Conservation (phyloP, 2,329 filamentous ascomycete genomes). For the Colletotrichum sp. region DNA sequence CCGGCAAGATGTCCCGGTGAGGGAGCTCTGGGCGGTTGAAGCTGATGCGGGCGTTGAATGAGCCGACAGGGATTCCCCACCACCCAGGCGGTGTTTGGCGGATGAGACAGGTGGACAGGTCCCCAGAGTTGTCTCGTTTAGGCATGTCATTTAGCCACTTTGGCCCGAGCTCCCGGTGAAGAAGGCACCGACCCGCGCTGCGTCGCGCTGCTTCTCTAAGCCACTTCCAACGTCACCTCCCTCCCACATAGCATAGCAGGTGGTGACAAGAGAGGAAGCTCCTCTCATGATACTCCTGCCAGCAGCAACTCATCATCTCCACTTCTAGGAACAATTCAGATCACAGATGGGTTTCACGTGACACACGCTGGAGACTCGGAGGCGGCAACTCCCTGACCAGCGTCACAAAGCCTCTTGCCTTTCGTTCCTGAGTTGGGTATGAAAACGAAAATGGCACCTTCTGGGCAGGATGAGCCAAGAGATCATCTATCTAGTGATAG, state of each 20-base stretch:
- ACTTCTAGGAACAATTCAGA: neutral
- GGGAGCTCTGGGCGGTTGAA: slow-evolving; percentile 14
- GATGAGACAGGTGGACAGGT: neutral
- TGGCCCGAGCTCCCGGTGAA: neutral
- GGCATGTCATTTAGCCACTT: slow-evolving; percentile 1
- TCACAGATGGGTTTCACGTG: neutral
- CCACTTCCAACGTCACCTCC: neutral
- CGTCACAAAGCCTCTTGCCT: neutral
- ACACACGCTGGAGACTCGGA: neutral
- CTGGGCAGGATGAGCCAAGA: neutral
- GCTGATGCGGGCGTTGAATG: neutral
- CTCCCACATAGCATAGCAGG: neutral
- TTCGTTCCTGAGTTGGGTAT: fast-evolving
- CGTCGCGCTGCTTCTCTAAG: neutral
- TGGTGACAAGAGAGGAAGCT: neutral
- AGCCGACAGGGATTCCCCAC: slow-evolving; percentile 16
- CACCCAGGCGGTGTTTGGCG: neutral
- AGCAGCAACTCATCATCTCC: neutral
- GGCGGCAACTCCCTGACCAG: neutral
- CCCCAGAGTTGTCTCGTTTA: neutral
- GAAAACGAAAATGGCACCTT: neutral
- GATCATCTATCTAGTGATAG: neutral
- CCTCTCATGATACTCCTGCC: neutral
- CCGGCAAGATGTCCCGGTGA: neutral
- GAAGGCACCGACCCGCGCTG: neutral